A percentile compares a stretch with the other conserved stretches of the same genome.
Evolutionary conservation across 345 rosid species (phyloP).

Genomic region (Cardamine resedifolia): DNA sequence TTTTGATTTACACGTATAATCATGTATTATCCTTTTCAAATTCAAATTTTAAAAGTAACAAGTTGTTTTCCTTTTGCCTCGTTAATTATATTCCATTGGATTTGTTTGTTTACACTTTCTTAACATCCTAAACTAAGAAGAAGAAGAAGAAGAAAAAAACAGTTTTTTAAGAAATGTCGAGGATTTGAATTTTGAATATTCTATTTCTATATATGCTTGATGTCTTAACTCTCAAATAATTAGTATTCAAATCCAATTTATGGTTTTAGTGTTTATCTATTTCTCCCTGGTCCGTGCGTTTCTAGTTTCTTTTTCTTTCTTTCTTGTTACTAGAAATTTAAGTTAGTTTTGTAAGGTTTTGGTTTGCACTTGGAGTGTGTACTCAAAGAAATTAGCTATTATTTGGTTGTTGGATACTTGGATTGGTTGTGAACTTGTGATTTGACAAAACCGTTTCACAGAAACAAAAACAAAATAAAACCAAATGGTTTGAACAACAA

Average conservation of each 20-base stretch:
- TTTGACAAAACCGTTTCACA: background rate
- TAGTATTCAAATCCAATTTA: background rate
- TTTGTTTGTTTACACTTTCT: slow-evolving; percentile 19
- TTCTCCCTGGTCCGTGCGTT: background rate
- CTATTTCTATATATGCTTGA: background rate
- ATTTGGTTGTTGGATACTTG: background rate
- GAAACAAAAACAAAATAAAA: too few species aligned
- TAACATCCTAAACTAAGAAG: background rate
- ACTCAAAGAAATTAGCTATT: background rate
- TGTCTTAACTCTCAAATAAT: background rate
- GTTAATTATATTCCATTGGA: slow-evolving; percentile 12
- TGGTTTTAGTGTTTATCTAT: background rate
- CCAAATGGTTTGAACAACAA: background rate
- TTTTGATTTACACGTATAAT: slow-evolving; percentile 20
- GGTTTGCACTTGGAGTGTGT: background rate
- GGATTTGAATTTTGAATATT: slow-evolving; percentile 19
- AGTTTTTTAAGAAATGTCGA: background rate
- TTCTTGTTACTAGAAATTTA: background rate
- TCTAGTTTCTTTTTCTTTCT: background rate
- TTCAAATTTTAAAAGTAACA: slow-evolving; percentile 12
- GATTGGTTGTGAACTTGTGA: background rate
- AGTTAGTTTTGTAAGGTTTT: background rate
- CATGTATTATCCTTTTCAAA: slow-evolving; percentile 23
- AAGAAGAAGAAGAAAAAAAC: background rate
- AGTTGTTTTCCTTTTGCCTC: slow-evolving; percentile 22